Percentiles rank a stretch among this genome's conserved stretches.
Evolutionary conservation across 495 filamentous ascomycete genomes (phyloP).

Genomic region (Lasiosphaeria ovina): DNA sequence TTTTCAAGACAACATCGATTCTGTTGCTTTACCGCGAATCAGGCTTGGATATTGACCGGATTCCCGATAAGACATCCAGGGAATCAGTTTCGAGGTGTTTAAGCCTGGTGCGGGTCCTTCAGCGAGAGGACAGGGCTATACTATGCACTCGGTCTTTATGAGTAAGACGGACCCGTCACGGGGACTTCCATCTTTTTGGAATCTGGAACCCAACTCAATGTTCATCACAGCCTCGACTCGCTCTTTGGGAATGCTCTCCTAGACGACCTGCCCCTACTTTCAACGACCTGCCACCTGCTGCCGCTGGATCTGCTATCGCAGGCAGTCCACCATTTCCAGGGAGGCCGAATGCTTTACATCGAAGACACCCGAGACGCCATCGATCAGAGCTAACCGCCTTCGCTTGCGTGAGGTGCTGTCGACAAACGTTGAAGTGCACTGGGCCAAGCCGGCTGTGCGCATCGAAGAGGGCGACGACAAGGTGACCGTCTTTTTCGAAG

Average conservation of each 20-base stretch:
- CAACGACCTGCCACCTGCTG: conserved; percentile 28
- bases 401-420: conserved; percentile 34
- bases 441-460: conserved; percentile 27
- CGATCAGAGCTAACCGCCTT: conserved; percentile 47
- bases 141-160: conserved; percentile 56
- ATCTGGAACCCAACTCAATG: conserved; percentile 15
- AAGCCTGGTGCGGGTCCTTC: conserved; percentile 44
- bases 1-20: background rate
- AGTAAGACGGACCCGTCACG: conserved; percentile 34
- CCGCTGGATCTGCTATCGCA: conserved; percentile 51
- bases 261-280: conserved; percentile 14
- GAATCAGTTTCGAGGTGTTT: conserved; percentile 49
- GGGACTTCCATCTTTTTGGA: background rate
- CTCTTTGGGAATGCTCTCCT: conserved; percentile 26
- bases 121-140: conserved; percentile 50
- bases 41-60: background rate
- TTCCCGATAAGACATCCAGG: conserved; percentile 25
- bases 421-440: conserved; percentile 33
- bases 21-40: background rate
- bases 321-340: conserved; percentile 30
- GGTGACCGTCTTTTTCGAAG: conserved; percentile 67
- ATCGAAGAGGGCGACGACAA: conserved; percentile 41
- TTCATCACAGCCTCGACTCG: conserved; percentile 32
- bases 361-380: conserved; percentile 33
- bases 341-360: conserved; percentile 14